phyloP scores from a whole-genome alignment of 179 eudicot genomes.

The Pouteria campechiana region DNA sequence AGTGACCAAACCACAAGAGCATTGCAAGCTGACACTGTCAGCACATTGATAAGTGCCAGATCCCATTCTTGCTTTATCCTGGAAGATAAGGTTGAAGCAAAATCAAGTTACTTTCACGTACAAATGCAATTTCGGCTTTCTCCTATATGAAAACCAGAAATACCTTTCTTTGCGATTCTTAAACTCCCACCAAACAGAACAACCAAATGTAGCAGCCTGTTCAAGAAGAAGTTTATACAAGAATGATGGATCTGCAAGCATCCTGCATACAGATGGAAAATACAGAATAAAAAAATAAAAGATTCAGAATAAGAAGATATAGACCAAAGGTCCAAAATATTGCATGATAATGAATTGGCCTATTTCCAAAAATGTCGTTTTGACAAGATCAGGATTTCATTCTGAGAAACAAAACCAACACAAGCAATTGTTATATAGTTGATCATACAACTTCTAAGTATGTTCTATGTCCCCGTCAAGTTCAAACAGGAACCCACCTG shows the following conservation, averaged over 20 bases:
- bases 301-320: too few relatives aligned
- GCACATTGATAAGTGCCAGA: conserved; percentile 83
- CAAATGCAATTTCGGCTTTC: background rate
- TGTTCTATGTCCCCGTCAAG: too few relatives aligned
- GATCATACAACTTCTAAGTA: too few relatives aligned
- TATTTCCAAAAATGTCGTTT: too few relatives aligned
- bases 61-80: conserved; percentile 99
- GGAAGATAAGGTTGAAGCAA: background rate
- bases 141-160: too few relatives aligned
- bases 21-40: conserved; percentile 89
- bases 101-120: background rate
- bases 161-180: conserved; percentile 85
- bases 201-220: conserved; percentile 82
- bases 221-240: conserved; percentile 66
- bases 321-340: too few relatives aligned
- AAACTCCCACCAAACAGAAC: conserved; percentile 70
- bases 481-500: too few relatives aligned
- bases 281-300: too few relatives aligned
- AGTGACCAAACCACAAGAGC: conserved; percentile 90
- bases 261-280: conserved; percentile 57
- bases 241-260: conserved; percentile 97
- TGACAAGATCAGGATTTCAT: too few relatives aligned
- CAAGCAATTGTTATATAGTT: too few relatives aligned
- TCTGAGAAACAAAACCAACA: too few relatives aligned
- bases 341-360: too few relatives aligned